phyloP scores from a whole-genome alignment of 768 basidiomycete species.

The Piloderma croceum region DNA sequence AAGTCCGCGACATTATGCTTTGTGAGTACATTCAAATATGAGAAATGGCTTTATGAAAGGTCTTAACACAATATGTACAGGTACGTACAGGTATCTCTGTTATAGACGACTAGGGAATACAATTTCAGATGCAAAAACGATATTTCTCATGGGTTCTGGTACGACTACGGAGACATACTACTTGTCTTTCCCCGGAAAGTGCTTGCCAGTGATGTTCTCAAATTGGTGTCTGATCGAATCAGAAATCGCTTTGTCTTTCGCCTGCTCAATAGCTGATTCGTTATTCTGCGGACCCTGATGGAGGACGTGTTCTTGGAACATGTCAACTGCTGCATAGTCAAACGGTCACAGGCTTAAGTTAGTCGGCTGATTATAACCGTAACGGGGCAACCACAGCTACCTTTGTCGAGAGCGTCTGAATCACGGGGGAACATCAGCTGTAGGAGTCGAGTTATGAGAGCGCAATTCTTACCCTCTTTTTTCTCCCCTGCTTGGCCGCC shows the following conservation, averaged over 20 bases:
- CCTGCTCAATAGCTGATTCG: conserved; percentile 35
- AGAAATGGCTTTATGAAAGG: too few species aligned
- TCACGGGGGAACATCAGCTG: not conserved
- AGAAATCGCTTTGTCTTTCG: conserved; percentile 36
- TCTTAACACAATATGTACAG: too few species aligned
- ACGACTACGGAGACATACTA: too few species aligned
- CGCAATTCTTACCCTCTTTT: conserved; percentile 28
- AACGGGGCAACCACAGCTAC: conserved; percentile 19
- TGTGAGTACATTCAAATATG: too few species aligned
- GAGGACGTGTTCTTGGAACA: conserved; percentile 37
- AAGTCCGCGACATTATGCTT: too few species aligned
- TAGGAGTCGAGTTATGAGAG: not conserved
- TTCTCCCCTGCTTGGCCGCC: conserved; percentile 29
- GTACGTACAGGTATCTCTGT: too few species aligned
- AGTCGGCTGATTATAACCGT: not conserved
- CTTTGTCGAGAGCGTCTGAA: conserved; percentile 33
- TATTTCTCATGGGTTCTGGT: too few species aligned
- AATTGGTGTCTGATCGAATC: conserved; percentile 28
- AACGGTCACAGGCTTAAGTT: not conserved
- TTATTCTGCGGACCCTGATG: conserved; percentile 32
- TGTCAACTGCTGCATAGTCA: conserved; percentile 30
- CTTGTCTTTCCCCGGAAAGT: conserved; percentile 32
- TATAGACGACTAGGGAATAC: too few species aligned
- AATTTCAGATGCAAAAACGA: too few species aligned
- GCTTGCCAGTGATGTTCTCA: conserved; percentile 32